phyloP scores from a whole-genome alignment of 106 monocot genomes.

The Dactylorhiza incarnata region DNA sequence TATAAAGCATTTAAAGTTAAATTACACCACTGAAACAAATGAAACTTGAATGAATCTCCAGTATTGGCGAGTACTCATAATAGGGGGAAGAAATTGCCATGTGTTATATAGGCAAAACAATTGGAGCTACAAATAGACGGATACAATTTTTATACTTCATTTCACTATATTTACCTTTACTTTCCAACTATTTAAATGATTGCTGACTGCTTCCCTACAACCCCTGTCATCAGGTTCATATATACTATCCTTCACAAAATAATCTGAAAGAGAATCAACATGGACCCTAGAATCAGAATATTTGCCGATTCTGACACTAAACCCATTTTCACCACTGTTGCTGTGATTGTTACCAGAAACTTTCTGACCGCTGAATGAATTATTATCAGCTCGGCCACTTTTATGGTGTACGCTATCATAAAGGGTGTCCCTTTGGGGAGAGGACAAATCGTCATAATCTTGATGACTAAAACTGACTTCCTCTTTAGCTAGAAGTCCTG shows the following conservation, averaged over 20 bases:
- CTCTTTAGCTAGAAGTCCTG: constrained; percentile 10
- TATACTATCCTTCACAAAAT: constrained; percentile 16
- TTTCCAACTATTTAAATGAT: constrained; percentile 35
- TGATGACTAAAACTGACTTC: constrained; percentile 11
- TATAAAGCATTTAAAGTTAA: background rate
- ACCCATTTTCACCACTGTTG: constrained; percentile 13
- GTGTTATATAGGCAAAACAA: background rate
- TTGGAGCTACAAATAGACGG: constrained; percentile 12
- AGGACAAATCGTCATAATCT: constrained; percentile 1
- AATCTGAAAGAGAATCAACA: constrained; percentile 13
- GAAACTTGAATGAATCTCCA: background rate
- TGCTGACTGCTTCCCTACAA: constrained; percentile 19
- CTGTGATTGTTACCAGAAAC: background rate
- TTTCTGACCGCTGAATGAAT: background rate
- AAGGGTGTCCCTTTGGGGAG: background rate
- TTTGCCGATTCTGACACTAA: background rate
- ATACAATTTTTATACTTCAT: constrained; percentile 23
- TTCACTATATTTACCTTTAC: constrained; percentile 48
- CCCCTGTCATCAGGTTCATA: constrained; percentile 16
- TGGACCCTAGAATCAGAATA: constrained; percentile 7
- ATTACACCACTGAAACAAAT: background rate
- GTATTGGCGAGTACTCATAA: background rate
- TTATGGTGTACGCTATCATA: constrained; percentile 13
- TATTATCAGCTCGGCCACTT: constrained; percentile 5
- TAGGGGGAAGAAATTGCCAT: background rate